A percentile compares a stretch with the other conserved stretches of the same genome.
phyloP scores from a whole-genome alignment of 2,329 filamentous ascomycete species.

The Pestalotiopsis sp. region DNA sequence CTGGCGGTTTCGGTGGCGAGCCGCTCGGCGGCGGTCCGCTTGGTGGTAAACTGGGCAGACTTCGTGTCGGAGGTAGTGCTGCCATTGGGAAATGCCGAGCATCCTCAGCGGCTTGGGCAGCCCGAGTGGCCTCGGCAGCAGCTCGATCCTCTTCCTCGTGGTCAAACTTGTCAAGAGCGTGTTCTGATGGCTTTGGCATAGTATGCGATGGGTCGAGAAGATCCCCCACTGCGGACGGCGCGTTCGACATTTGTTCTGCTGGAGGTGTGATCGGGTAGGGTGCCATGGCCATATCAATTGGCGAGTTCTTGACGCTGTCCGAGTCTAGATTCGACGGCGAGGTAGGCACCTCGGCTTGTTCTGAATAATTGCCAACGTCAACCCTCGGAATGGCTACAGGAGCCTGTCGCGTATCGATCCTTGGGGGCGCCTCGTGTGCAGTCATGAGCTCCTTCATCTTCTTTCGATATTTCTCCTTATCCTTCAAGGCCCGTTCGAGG shows the following conservation, averaged over 20 bases:
- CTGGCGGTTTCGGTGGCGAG: conserved; percentile 50
- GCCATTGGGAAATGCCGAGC: conserved; percentile 50
- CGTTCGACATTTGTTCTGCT: conserved; percentile 48
- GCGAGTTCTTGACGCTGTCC: conserved; percentile 56
- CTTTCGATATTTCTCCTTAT: conserved; percentile 91
- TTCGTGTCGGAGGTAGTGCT: conserved; percentile 59
- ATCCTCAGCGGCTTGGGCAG: conserved; percentile 42
- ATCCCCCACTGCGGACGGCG: conserved; percentile 48
- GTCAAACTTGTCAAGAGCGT: conserved; percentile 60
- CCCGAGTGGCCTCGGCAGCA: conserved; percentile 48
- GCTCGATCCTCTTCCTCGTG: conserved; percentile 55
- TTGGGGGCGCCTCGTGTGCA: conserved; percentile 27
- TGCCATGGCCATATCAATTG: conserved; percentile 61
- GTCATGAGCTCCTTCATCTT: conserved; percentile 78
- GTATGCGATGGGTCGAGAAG: conserved; percentile 58
- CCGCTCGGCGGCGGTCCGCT: conserved; percentile 52
- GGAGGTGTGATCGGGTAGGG: conserved; percentile 69
- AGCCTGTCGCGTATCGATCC: conserved; percentile 21
- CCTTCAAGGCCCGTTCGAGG: conserved; percentile 85
- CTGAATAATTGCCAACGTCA: conserved; percentile 32
- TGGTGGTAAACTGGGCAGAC: conserved; percentile 54
- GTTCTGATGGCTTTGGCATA: conserved; percentile 65
- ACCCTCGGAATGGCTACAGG: conserved; percentile 25
- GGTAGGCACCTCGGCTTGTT: conserved; percentile 40
- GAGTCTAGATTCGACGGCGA: conserved; percentile 53